Base-by-base conservation (phyloP, 2,329 filamentous ascomycete genomes). In the Arthrinium phaeospermum region DNA sequence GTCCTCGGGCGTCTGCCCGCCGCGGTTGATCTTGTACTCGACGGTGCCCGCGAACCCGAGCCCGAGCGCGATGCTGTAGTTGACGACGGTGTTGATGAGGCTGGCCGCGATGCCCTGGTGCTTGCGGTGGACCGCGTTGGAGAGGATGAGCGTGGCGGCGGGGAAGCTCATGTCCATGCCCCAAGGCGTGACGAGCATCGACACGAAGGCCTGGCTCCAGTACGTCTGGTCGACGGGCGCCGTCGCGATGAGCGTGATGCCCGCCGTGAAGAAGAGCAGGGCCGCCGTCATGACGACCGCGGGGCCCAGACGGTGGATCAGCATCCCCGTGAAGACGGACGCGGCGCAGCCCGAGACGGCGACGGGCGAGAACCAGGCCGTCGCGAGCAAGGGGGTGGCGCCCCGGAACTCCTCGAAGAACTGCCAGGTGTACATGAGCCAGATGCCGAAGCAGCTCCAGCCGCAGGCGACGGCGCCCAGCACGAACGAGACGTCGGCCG, bases 151-250 rank as follows among this genome's bases (percentile, higher is more conserved):
- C 0, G 85, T 88, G 0, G 83, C 86, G 0, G 87, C 84, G 0
- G 88, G 88, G 75, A 89, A 89, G 6, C 81, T 85, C 85, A 89
- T 88, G 74, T 90, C 88, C 86, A 88, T 88, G 1, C 86, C 86
- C 74, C 80, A 85, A 0, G 86, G 84, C 73, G 83, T 86, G 30
- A 89, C 76, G 16, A 89, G 16, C 12, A 84, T 79, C 10, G 81
- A 81, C 12, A 88, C 81, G 75, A 90, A 90, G 0, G 83, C 68
- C 75, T 88, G 84, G n/a, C 79, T 83, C 88, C 88, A 90, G 76
- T 90, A 90, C 10, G 80, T 85, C 75, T 88, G 85, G 19, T 84
- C 74, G 2, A 85, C 80, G 0, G 86, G 86, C 3, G 82, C 77
- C 47, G 77, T 79, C 7, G 77, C 78, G 13, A 80, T 73, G 12